Percentiles rank a stretch among this genome's conserved stretches.
Conservation (phyloP, 2,329 filamentous ascomycete species). For the Fusarium nisikadoi region DNA sequence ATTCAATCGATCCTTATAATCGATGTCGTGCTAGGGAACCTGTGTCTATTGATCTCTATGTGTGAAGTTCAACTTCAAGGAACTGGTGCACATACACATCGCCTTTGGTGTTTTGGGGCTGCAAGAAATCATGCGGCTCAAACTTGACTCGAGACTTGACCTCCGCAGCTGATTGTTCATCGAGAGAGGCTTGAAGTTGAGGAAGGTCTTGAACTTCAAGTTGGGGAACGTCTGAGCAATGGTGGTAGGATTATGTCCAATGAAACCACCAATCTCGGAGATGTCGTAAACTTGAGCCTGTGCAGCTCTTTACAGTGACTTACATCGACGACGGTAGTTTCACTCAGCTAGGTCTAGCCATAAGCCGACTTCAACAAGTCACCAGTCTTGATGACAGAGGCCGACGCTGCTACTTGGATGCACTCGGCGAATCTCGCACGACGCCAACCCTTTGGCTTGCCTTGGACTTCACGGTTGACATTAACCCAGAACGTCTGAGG, state of each 20-base stretch:
- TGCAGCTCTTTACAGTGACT: neutral
- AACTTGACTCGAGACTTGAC: slow-evolving; percentile 49
- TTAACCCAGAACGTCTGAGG: slow-evolving; percentile 26
- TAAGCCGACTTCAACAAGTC: slow-evolving; percentile 21
- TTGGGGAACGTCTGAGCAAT: slow-evolving; percentile 39
- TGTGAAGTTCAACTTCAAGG: neutral
- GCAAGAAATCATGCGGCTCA: slow-evolving; percentile 51
- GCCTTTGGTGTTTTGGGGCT: slow-evolving; percentile 50
- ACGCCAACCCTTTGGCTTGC: slow-evolving; percentile 29
- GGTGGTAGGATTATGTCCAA: slow-evolving; percentile 39
- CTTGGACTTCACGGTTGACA: slow-evolving; percentile 18
- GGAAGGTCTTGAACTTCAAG: slow-evolving; percentile 57
- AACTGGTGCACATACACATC: slow-evolving; percentile 55
- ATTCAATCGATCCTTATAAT: neutral
- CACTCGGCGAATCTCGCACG: slow-evolving; percentile 25
- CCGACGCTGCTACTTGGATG: slow-evolving; percentile 15
- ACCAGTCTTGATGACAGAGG: slow-evolving; percentile 6
- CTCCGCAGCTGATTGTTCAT: slow-evolving; percentile 25
- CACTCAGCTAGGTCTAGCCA: slow-evolving; percentile 41
- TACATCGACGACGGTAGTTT: slow-evolving; percentile 44
- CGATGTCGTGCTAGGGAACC: neutral
- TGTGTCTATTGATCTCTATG: neutral
- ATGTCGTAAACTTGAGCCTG: neutral
- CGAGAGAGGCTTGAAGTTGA: slow-evolving; percentile 45
- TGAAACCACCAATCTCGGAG: slow-evolving; percentile 41